Conservation (phyloP, 345 rosid species). For the Aquilaria malaccensis region DNA sequence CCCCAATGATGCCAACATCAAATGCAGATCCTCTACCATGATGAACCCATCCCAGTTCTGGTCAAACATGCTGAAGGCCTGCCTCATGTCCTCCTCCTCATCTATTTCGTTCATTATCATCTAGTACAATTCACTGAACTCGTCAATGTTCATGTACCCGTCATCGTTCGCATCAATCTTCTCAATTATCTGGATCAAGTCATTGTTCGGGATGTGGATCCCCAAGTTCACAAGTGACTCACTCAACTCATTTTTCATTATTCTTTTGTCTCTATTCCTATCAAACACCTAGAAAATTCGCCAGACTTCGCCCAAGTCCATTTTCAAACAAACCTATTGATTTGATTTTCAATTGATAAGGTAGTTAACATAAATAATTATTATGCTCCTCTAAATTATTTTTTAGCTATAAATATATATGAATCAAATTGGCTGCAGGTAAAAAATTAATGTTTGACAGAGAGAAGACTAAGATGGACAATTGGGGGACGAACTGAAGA, state of each 20-base stretch:
- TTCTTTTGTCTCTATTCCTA: constrained; percentile 48
- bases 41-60: constrained; percentile 90
- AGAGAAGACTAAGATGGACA: too few species aligned
- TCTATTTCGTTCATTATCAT: constrained; percentile 80
- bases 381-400: neutral
- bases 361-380: too few species aligned
- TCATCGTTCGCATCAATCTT: constrained; percentile 45
- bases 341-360: neutral
- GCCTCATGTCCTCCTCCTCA: constrained; percentile 35
- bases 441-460: too few species aligned
- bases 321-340: constrained; percentile 3
- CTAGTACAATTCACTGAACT: constrained; percentile 67
- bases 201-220: constrained; percentile 54
- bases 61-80: constrained; percentile 66
- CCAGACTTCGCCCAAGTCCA: constrained; percentile 64
- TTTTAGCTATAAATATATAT: too few species aligned
- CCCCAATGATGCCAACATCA: constrained; percentile 74
- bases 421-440: too few species aligned
- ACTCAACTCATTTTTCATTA: constrained; percentile 33
- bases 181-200: constrained; percentile 36
- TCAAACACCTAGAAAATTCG: constrained; percentile 91
- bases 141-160: constrained; percentile 73
- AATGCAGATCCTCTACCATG: constrained; percentile 73
- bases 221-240: constrained; percentile 70
- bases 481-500: too few species aligned